phyloP scores from a whole-genome alignment of 768 basidiomycete species.

The Suillus luteus region DNA sequence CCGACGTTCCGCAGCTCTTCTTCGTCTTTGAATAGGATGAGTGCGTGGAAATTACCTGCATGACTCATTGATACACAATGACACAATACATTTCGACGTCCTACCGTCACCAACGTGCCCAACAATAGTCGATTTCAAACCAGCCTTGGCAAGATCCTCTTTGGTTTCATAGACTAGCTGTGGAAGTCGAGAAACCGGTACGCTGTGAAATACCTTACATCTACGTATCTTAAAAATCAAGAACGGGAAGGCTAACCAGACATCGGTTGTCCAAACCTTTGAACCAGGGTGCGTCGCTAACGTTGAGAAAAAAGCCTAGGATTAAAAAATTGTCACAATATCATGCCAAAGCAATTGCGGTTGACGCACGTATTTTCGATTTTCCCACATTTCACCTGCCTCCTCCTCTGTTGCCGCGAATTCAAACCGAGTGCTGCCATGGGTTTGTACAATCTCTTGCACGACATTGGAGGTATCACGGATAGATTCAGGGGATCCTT shows the following conservation, averaged over 20 bases:
- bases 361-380: conserved; percentile 66
- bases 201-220: conserved; percentile 37
- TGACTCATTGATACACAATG: neutral
- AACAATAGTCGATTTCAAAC: conserved; percentile 68
- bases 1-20: conserved; percentile 55
- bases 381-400: conserved; percentile 79
- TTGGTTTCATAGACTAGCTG: conserved; percentile 78
- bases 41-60: conserved; percentile 46
- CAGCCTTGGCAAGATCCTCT: conserved; percentile 64
- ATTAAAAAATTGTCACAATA: neutral
- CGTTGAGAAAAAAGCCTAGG: conserved; percentile 59
- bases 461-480: conserved; percentile 59
- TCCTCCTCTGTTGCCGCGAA: conserved; percentile 77
- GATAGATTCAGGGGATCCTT: conserved; percentile 67
- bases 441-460: conserved; percentile 60
- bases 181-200: conserved; percentile 70
- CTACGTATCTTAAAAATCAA: neutral
- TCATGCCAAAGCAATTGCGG: neutral
- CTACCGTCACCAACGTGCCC: conserved; percentile 81
- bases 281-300: conserved; percentile 63
- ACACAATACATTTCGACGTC: conserved; percentile 30
- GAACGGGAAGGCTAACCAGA: conserved; percentile 56
- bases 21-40: conserved; percentile 61
- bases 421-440: conserved; percentile 68
- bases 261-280: conserved; percentile 86